These are phyloP conservation scores for Articulospora tetracladia DNA, from an alignment of 495 filamentous ascomycete genomes.

Conservation along the genomic window DNA sequence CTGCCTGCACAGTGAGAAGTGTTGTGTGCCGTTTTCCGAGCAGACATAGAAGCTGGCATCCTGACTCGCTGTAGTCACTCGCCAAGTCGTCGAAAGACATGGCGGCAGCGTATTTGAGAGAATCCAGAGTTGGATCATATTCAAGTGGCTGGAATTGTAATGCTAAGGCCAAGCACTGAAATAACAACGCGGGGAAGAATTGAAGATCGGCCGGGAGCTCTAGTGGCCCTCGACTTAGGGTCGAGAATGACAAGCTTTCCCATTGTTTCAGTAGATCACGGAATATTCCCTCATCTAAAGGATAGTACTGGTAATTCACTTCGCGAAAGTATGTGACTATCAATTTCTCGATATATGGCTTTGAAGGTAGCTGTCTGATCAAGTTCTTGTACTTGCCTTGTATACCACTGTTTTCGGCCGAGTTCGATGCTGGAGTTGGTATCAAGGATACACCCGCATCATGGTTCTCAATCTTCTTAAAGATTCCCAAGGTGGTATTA, in stretches of 20 bases:
- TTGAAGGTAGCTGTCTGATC: constrained; percentile 49
- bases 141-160: constrained; percentile 48
- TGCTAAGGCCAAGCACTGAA: constrained; percentile 51
- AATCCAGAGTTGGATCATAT: constrained; percentile 41
- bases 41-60: constrained; percentile 45
- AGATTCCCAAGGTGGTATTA: constrained; percentile 42
- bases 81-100: constrained; percentile 59
- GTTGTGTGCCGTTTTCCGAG: constrained; percentile 52
- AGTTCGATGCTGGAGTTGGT: constrained; percentile 20
- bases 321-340: constrained; percentile 50
- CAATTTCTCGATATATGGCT: constrained; percentile 48
- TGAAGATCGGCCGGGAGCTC: constrained; percentile 38
- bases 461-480: constrained; percentile 43
- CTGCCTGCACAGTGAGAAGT: constrained; percentile 50
- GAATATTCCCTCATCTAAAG: constrained; percentile 50
- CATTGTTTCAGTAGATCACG: constrained; percentile 45
- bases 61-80: constrained; percentile 54
- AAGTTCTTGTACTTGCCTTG: constrained; percentile 48
- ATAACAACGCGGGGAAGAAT: constrained; percentile 52
- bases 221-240: constrained; percentile 39
- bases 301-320: constrained; percentile 57
- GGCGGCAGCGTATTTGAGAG: constrained; percentile 52
- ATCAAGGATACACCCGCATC: constrained; percentile 18
- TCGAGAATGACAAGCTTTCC: constrained; percentile 41
- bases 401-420: constrained; percentile 27